Evolutionary conservation across 495 filamentous ascomycete species (phyloP), one percentile per base, ranked within the genome.

Genomic region (Neurospora sp.): DNA sequence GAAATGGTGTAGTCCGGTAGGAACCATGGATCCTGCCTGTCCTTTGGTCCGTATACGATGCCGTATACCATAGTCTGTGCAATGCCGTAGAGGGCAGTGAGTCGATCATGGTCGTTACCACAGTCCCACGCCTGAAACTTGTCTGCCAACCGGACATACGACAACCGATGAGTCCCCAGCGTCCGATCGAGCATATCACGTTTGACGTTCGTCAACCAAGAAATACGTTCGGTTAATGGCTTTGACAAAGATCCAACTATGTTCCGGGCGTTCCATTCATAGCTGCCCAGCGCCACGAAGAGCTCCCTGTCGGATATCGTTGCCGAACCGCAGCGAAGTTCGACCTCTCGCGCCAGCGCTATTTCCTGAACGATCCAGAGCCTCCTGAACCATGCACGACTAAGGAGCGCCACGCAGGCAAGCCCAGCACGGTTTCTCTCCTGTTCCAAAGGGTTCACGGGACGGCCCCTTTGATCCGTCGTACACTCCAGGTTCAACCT

Each of bases 291-390:
- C 14, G 40, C 40, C 12, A 4, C 6, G 14, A 16, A 41, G 40
- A 41, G 16, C 0, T 41, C 12, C 5, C 40, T 41, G 40, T 41
- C 40, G 12, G 40, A 16, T 41, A 41, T 2, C 2, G 40, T 5
- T 41, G 40, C 40, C 1, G 70, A 41, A 16, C 76, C 76, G 39
- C 72, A 79, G 38, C 75, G 31, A 8, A 77, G 62, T 2, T 69
- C n/a, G n/a, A 73, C 75, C 8, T 72, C 39, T 10, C 20, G 41
- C 16, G 77, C 78, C 10, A 78, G 69, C 6, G 42, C 73, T 5
- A 80, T 38, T 72, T 80, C 78, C 39, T 80, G 78, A 4, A 80
- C 70, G 1, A 78, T 66, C 78, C 78, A 80, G 12, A 71, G 42
- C 12, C 78, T 71, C 2, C 35, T 40, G 71, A 79, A 79, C 78